These are phyloP conservation scores for Dactylis glomerata DNA, from an alignment of 176 grass and related monocot species.

Conservation along the genomic window DNA sequence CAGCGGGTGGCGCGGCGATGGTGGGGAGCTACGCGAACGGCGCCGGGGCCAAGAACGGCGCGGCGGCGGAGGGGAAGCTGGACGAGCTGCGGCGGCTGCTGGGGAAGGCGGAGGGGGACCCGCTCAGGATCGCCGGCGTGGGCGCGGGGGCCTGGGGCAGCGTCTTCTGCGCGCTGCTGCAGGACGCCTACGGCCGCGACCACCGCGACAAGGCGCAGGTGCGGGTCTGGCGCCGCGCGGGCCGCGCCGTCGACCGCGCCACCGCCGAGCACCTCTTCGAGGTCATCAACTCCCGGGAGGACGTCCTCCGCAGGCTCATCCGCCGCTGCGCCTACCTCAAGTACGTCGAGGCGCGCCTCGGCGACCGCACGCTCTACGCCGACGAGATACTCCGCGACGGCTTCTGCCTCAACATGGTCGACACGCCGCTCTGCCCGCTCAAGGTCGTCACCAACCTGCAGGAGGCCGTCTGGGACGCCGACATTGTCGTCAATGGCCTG, in stretches of 20 bases:
- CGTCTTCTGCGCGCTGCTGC: slow-evolving; percentile 81
- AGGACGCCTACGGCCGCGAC: slow-evolving; percentile 79
- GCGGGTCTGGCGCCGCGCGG: slow-evolving; percentile 66
- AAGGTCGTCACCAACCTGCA: slow-evolving; percentile 98
- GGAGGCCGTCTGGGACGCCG: slow-evolving; percentile 97
- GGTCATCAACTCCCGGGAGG: slow-evolving; percentile 92
- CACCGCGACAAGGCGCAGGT: slow-evolving; percentile 82
- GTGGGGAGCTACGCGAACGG: slow-evolving; percentile 54
- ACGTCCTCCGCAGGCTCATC: slow-evolving; percentile 67
- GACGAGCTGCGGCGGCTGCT: slow-evolving; percentile 75
- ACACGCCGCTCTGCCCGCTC: slow-evolving; percentile 89
- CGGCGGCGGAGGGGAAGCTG: slow-evolving; percentile 52
- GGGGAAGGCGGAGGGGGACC: slow-evolving; percentile 67
- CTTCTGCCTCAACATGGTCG: slow-evolving; percentile 93
- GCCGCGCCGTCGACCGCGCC: slow-evolving; percentile 71
- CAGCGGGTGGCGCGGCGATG: slow-evolving; percentile 17
- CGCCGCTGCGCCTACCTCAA: slow-evolving; percentile 83
- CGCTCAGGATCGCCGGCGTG: slow-evolving; percentile 65
- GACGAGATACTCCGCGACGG: slow-evolving; percentile 94
- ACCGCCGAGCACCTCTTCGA: slow-evolving; percentile 91
- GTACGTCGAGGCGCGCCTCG: slow-evolving; percentile 83
- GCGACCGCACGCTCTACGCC: slow-evolving; percentile 79
- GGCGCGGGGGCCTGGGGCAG: slow-evolving; percentile 92
- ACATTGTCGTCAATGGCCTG: slow-evolving; percentile 83
- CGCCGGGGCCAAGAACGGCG: neutral